A percentile compares a stretch with the other conserved stretches of the same genome.
Conservation (phyloP, 2,329 filamentous ascomycete species). For the Grosmannia serpens region DNA sequence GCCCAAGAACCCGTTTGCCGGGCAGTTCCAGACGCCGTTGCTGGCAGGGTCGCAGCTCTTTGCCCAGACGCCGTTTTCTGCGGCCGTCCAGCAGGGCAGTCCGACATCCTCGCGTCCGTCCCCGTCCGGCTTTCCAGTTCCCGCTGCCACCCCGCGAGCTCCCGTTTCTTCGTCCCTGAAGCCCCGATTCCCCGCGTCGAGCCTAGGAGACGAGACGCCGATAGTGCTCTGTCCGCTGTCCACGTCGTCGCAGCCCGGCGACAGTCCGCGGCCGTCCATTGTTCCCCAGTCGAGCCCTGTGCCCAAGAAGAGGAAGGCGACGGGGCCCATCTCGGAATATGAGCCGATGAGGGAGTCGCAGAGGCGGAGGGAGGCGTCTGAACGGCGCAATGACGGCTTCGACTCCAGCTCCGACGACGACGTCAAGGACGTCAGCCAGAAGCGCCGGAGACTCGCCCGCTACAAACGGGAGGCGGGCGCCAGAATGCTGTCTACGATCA, state of each 20-base stretch:
- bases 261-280: background rate
- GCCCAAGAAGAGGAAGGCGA: background rate
- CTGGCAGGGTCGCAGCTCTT: slow-evolving; percentile 41
- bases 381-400: slow-evolving; percentile 6
- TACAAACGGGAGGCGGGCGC: slow-evolving; percentile 27
- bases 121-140: slow-evolving; percentile 30
- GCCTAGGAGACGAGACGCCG: slow-evolving; percentile 1
- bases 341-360: slow-evolving; percentile 36
- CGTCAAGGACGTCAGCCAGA: slow-evolving; percentile 21
- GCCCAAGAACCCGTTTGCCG: slow-evolving; percentile 36
- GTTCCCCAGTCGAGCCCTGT: slow-evolving; percentile 3
- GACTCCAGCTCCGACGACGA: slow-evolving; percentile 15
- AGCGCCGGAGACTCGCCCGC: slow-evolving; percentile 25
- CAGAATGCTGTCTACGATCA: slow-evolving; percentile 29
- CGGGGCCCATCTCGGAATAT: slow-evolving; percentile 28
- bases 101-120: slow-evolving; percentile 49
- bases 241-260: slow-evolving; percentile 5
- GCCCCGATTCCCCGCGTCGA: slow-evolving; percentile 19
- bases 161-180: slow-evolving; percentile 37
- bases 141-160: slow-evolving; percentile 34
- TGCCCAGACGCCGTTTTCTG: slow-evolving; percentile 42
- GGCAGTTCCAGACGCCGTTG: slow-evolving; percentile 21
- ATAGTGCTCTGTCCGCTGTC: background rate
- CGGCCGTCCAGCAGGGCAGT: slow-evolving; percentile 35
- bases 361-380: slow-evolving; percentile 20